Evolutionary conservation across 2,329 filamentous ascomycete species (phyloP).

Genomic region (Tolypocladium album): DNA sequence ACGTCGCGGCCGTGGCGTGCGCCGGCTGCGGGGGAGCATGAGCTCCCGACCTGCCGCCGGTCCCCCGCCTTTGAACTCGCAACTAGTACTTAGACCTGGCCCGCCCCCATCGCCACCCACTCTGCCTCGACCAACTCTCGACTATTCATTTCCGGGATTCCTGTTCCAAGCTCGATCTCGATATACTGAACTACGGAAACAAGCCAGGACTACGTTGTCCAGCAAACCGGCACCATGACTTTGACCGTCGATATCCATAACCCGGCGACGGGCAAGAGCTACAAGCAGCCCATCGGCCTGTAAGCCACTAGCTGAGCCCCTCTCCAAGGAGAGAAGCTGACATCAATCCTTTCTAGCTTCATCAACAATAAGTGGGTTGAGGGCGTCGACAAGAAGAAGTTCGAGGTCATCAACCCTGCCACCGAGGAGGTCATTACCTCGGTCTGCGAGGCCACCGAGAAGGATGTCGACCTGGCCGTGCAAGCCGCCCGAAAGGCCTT

Average conservation of each 20-base stretch:
- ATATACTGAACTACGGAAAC: neutral
- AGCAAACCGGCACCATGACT: conserved; percentile 23
- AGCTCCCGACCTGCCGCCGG: no score
- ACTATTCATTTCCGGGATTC: neutral
- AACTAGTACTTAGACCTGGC: neutral
- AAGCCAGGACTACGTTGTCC: neutral
- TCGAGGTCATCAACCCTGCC: conserved; percentile 83
- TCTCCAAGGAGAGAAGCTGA: neutral
- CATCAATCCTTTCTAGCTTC: conserved; percentile 43
- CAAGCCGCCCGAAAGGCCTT: conserved; percentile 78
- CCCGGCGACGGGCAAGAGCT: conserved; percentile 49
- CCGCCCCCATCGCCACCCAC: neutral
- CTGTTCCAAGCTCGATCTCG: neutral
- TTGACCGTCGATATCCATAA: conserved; percentile 55
- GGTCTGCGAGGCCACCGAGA: conserved; percentile 77
- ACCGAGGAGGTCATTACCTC: conserved; percentile 77
- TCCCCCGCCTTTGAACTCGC: neutral
- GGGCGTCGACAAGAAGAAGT: conserved; percentile 75
- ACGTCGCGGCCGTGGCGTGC: neutral
- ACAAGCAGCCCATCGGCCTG: conserved; percentile 51
- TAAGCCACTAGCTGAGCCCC: conserved; percentile 24
- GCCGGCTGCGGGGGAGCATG: neutral
- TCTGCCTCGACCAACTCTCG: neutral
- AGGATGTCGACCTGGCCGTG: conserved; percentile 75
- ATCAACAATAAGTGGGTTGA: conserved; percentile 87